Evolutionary conservation across 1,139 yeast genomes (phyloP).

Genomic region (Dujonia santamariae): DNA sequence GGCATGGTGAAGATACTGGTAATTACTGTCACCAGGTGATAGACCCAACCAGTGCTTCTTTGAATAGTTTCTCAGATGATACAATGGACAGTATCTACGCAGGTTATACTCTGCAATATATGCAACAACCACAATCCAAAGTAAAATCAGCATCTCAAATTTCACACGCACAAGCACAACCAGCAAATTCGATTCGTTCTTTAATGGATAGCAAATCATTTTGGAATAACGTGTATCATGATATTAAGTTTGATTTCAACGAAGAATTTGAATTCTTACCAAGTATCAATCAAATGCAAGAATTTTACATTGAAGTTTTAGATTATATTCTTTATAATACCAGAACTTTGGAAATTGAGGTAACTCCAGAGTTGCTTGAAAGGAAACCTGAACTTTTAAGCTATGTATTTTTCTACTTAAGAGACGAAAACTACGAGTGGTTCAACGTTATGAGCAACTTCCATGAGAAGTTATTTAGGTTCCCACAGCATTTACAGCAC

Average conservation of each 20-base stretch:
- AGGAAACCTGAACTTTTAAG: neutral
- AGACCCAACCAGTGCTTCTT: no score
- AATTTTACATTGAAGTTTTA: constrained; percentile 26
- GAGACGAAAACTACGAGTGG: constrained; percentile 23
- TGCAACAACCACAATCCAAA: no score
- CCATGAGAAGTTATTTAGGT: constrained; percentile 14
- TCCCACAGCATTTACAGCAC: neutral
- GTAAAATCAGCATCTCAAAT: no score
- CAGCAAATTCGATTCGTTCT: no score
- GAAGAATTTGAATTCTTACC: constrained; percentile 30
- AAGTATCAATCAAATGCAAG: constrained; percentile 19
- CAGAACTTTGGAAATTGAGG: constrained; percentile 12
- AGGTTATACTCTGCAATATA: no score
- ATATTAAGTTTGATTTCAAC: constrained; percentile 23
- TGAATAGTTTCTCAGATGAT: no score
- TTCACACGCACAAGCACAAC: no score
- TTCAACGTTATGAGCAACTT: constrained; percentile 21
- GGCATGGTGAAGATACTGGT: no score
- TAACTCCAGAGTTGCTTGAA: constrained; percentile 1
- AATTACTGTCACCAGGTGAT: no score
- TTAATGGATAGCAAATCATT: constrained; percentile 23
- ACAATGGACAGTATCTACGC: no score
- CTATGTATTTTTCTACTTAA: constrained; percentile 21
- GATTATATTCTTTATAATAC: constrained; percentile 29
- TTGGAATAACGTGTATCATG: constrained; percentile 36